These are phyloP conservation scores for Rhododendron henanense DNA, from an alignment of 148 eudicot genomes.

Conservation along the genomic window DNA sequence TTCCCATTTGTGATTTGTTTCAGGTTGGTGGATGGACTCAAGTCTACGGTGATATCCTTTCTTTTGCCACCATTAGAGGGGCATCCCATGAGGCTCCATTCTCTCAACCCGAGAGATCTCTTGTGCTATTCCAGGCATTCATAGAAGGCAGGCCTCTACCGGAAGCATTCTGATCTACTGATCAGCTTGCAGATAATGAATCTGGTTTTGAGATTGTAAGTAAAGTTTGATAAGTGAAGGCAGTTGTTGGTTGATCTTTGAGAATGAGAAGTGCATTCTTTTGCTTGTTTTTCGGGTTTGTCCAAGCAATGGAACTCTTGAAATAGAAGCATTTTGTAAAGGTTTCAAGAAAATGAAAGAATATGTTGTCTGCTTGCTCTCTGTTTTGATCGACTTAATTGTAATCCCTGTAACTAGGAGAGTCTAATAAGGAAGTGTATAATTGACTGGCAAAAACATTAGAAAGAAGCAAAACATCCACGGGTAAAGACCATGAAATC, in stretches of 20 bases:
- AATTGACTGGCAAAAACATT: too few species aligned
- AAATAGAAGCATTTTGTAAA: conserved; percentile 1
- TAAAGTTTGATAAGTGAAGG: not conserved
- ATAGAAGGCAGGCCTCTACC: conserved; percentile 30
- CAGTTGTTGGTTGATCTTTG: not conserved
- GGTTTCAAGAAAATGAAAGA: conserved; percentile 9
- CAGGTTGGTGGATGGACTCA: conserved; percentile 53
- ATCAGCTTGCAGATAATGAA: not conserved
- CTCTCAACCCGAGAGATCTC: conserved; percentile 42
- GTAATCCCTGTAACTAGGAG: not conserved
- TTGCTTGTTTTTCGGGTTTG: conserved; percentile 10
- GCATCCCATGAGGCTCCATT: conserved; percentile 41
- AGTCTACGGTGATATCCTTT: conserved; percentile 26
- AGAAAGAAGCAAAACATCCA: too few species aligned
- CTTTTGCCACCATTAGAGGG: conserved; percentile 46
- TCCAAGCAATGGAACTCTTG: not conserved
- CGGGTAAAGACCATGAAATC: too few species aligned
- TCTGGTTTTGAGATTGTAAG: conserved; percentile 15
- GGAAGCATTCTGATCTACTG: conserved; percentile 16
- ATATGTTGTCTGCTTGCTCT: not conserved
- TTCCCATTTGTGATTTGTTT: not conserved
- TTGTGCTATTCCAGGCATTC: conserved; percentile 31
- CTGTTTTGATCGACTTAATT: not conserved
- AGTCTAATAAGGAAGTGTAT: not conserved
- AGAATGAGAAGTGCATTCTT: conserved; percentile 11